phyloP scores from a whole-genome alignment of 1,139 yeast genomes.

The Candida sojae region DNA sequence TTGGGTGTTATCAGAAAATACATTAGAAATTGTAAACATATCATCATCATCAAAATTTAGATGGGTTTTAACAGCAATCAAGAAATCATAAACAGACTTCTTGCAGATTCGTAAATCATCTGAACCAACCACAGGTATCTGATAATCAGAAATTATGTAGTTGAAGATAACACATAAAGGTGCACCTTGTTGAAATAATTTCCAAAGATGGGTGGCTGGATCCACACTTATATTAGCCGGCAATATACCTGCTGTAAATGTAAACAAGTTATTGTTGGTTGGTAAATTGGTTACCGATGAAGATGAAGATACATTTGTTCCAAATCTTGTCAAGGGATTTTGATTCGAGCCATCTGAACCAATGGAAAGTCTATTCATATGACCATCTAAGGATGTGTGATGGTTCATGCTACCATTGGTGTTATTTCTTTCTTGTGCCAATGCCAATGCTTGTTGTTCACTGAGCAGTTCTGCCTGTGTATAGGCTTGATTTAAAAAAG shows the following conservation, averaged over 20 bases:
- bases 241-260: conserved; percentile 74
- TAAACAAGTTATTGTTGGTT: conserved; percentile 38
- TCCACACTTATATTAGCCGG: conserved; percentile 78
- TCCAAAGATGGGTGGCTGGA: conserved; percentile 91
- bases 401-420: conserved; percentile 1
- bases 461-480: conserved; percentile 61
- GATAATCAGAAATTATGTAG: conserved; percentile 44
- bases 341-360: conserved; percentile 19
- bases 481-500: conserved; percentile 63
- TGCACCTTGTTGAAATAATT: conserved; percentile 87
- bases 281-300: conserved; percentile 1
- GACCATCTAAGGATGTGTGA: conserved; percentile 7
- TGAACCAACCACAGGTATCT: conserved; percentile 57
- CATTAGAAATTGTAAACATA: conserved; percentile 87
- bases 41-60: conserved; percentile 71
- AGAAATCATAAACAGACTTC: conserved; percentile 86
- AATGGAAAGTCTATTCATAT: conserved; percentile 24
- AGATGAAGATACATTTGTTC: conserved; percentile 16
- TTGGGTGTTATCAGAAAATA: conserved; percentile 78
- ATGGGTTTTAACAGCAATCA: conserved; percentile 81
- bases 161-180: conserved; percentile 88
- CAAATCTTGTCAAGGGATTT: conserved; percentile 13
- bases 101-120: conserved; percentile 86
- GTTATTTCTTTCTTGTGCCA: conserved; percentile 36
- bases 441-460: conserved; percentile 70